These are phyloP conservation scores for Quaeritorhiza haematococci DNA, from an alignment of 371 early-diverging fungal genomes.

Conservation along the genomic window DNA sequence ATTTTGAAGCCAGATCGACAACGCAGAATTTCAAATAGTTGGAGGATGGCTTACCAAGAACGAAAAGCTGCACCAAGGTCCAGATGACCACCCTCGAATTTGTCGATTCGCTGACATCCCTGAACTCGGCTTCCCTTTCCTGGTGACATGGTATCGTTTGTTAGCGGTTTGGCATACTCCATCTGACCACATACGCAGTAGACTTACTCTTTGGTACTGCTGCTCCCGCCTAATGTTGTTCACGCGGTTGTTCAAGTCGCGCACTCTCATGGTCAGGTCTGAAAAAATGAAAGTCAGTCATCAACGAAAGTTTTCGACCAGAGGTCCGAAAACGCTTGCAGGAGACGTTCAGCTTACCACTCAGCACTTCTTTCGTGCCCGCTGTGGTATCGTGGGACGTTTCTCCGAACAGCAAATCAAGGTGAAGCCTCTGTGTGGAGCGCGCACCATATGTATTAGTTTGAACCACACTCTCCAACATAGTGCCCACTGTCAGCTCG, in stretches of 20 bases:
- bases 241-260: conserved; percentile 76
- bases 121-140: conserved; percentile 87
- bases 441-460: neutral
- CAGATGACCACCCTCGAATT: conserved; percentile 84
- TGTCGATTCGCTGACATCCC: conserved; percentile 73
- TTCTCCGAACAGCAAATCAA: conserved; percentile 78
- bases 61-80: conserved; percentile 77
- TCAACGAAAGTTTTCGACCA: neutral
- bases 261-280: conserved; percentile 67
- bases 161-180: too few relatives aligned
- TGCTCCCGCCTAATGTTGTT: conserved; percentile 84
- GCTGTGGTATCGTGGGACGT: conserved; percentile 35
- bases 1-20: neutral
- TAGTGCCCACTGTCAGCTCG: neutral
- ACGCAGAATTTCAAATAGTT: conserved; percentile 1
- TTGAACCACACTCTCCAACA: neutral
- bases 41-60: conserved; percentile 43
- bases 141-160: conserved; percentile 19
- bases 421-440: conserved; percentile 43
- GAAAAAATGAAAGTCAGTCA: neutral
- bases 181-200: too few relatives aligned
- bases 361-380: conserved; percentile 27
- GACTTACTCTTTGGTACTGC: conserved; percentile 73
- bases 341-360: conserved; percentile 17
- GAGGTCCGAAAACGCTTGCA: neutral